Evolutionary conservation across 768 basidiomycete species (phyloP), one percentile per base, ranked within the genome.

Genomic region (Amanita pallidorosea): DNA sequence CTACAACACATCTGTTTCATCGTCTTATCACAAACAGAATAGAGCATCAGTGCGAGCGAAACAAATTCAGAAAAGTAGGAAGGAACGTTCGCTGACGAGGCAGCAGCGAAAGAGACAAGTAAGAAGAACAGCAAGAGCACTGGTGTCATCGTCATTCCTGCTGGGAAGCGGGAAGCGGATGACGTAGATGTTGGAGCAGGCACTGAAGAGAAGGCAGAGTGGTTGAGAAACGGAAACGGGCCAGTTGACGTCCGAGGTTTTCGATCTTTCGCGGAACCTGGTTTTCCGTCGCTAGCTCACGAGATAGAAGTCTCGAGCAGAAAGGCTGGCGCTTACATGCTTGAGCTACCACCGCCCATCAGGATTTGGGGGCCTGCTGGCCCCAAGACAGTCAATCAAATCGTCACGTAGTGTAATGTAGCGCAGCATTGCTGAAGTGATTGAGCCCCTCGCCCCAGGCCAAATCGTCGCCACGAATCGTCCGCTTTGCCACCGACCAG

Each of bases 231-330:
- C 61, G 76, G 77, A 53, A 70, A 69, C 8, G 80, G 79, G 17
- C 64, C 84, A 58, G 63, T 88, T 53, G 85, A 88, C 62, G 84
- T 88, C 48, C 71, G 85, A 48, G 85, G 85, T 48, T 88, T 88
- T 64, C 69, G 84, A 36, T 36, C 47, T 2, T 31, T 34, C 15
- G 29, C 8, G 45, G 45, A 4, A 22, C 34, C 45, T 18, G 18
- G 9, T 18, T 34, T n/a, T 46, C n/a, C 31, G 7, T 18, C 18
- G 7, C 43, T 17, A 11, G 4, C 27, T 45, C 43, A 29, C 17
- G 43, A 5, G 42, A 11, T 29, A 27, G 43, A 44, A 44, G 43
- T 29, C n/a, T 45, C 17, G 7, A 27, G 29, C 17, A 45, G 7
- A 29, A 29, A n/a, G 43, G 43, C 43, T 12, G 29, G 25, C 1